These are phyloP conservation scores for Hygrocybe coccinea DNA, from an alignment of 768 basidiomycete species.

Conservation along the genomic window DNA sequence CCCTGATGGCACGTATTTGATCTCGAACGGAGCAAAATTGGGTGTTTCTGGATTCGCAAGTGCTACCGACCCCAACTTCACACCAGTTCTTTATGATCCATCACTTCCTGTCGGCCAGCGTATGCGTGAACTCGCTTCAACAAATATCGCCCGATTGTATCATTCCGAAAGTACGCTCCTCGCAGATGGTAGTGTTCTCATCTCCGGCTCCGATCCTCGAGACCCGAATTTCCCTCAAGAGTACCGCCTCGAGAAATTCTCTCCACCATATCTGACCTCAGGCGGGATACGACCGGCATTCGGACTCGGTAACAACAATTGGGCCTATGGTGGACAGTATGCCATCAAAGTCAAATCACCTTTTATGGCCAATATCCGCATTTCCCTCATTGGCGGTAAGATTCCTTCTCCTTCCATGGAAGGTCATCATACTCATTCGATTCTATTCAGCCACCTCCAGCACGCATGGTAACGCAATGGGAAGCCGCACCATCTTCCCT, in stretches of 20 bases:
- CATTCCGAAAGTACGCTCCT: slow-evolving; percentile 52
- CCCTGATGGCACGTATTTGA: slow-evolving; percentile 55
- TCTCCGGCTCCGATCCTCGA: slow-evolving; percentile 52
- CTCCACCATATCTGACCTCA: slow-evolving; percentile 76
- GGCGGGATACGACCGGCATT: slow-evolving; percentile 60
- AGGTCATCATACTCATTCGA: too few relatives aligned
- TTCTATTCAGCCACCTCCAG: slow-evolving; percentile 54
- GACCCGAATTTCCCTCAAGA: slow-evolving; percentile 60
- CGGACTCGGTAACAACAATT: slow-evolving; percentile 55
- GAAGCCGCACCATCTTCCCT: slow-evolving; percentile 67
- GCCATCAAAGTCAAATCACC: slow-evolving; percentile 45
- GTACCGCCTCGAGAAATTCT: slow-evolving; percentile 72
- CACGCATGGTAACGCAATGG: slow-evolving; percentile 77
- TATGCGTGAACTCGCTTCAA: slow-evolving; percentile 46
- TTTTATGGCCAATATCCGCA: slow-evolving; percentile 40
- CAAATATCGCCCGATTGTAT: slow-evolving; percentile 47
- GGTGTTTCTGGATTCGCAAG: slow-evolving; percentile 57
- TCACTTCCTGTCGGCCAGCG: slow-evolving; percentile 42
- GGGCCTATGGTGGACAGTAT: slow-evolving; percentile 53
- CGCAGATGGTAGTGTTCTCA: slow-evolving; percentile 52
- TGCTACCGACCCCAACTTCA: slow-evolving; percentile 42
- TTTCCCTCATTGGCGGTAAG: slow-evolving; percentile 64
- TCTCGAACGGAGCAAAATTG: slow-evolving; percentile 53
- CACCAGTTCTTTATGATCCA: slow-evolving; percentile 53
- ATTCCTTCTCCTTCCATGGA: too few relatives aligned